These are phyloP conservation scores for Melaleuca alternifolia DNA, from an alignment of 345 rosid species.

Conservation along the genomic window DNA sequence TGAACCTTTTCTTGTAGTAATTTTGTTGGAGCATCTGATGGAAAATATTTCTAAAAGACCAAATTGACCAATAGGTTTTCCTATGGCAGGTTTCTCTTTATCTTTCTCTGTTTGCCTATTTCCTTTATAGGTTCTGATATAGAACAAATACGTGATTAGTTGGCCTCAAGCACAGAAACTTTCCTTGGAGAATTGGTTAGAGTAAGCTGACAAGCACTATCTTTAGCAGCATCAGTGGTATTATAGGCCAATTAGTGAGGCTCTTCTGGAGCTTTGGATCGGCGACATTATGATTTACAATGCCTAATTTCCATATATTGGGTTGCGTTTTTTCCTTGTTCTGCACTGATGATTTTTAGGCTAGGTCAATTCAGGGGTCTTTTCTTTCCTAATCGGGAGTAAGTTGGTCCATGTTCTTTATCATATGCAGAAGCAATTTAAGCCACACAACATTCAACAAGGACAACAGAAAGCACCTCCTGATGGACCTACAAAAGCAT, in stretches of 20 bases:
- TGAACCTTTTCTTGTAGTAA: background rate
- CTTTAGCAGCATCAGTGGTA: background rate
- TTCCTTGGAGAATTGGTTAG: background rate
- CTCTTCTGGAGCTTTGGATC: background rate
- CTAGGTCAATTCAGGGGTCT: background rate
- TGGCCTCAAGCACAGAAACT: background rate
- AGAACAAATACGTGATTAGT: background rate
- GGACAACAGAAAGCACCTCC: constrained; percentile 13
- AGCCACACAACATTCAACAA: constrained; percentile 27
- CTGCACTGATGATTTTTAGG: background rate
- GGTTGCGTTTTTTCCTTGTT: background rate
- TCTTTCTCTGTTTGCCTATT: background rate
- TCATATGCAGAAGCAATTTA: constrained; percentile 73
- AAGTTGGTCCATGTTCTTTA: background rate
- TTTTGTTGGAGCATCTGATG: background rate
- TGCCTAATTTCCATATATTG: background rate
- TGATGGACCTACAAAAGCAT: constrained; percentile 11
- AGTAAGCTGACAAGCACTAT: background rate
- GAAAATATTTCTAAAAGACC: background rate
- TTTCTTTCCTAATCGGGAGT: background rate
- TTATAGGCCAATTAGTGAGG: background rate
- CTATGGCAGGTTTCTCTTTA: background rate
- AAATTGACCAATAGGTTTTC: background rate
- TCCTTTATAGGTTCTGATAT: background rate
- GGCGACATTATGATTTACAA: background rate